A percentile compares a stretch with the other conserved stretches of the same genome.
Conservation (phyloP, 306 rosid genomes). For the Canavalia ensiformis region DNA sequence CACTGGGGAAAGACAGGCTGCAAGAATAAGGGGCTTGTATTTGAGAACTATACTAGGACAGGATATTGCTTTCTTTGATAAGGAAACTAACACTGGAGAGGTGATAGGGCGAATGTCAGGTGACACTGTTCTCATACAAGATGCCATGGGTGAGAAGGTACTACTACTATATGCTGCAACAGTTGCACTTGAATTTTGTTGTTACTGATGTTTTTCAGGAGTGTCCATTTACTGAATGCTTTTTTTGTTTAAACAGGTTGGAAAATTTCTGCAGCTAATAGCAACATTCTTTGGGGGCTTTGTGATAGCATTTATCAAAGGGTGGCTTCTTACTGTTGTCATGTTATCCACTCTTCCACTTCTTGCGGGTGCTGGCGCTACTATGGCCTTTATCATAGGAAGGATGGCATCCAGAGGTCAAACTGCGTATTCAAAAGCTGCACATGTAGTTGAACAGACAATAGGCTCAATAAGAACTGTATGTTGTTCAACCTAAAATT, state of each 20-base stretch:
- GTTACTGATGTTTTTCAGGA: not conserved
- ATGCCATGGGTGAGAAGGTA: constrained; percentile 95
- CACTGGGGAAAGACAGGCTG: constrained; percentile 90
- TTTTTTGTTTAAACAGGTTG: constrained; percentile 65
- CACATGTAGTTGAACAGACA: constrained; percentile 79
- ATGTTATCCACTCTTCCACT: constrained; percentile 70
- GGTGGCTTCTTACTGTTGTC: constrained; percentile 84
- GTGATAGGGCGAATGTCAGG: constrained; percentile 92
- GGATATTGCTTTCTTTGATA: constrained; percentile 79
- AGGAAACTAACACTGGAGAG: constrained; percentile 84
- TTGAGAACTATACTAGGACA: constrained; percentile 80
- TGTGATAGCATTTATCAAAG: constrained; percentile 72
- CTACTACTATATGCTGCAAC: not conserved
- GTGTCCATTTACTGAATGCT: constrained; percentile 1
- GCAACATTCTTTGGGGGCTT: constrained; percentile 77
- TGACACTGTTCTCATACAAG: constrained; percentile 88
- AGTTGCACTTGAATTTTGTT: constrained; percentile 4
- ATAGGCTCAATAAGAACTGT: constrained; percentile 86
- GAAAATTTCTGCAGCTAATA: constrained; percentile 68
- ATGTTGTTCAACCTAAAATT: constrained; percentile 40
- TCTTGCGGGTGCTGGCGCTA: constrained; percentile 64
- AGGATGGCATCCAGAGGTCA: constrained; percentile 73
- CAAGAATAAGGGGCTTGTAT: constrained; percentile 76
- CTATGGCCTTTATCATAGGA: constrained; percentile 58
- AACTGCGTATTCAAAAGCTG: constrained; percentile 74